Conservation (phyloP, 2,329 filamentous ascomycete genomes). For the Fusarium miscanthi region DNA sequence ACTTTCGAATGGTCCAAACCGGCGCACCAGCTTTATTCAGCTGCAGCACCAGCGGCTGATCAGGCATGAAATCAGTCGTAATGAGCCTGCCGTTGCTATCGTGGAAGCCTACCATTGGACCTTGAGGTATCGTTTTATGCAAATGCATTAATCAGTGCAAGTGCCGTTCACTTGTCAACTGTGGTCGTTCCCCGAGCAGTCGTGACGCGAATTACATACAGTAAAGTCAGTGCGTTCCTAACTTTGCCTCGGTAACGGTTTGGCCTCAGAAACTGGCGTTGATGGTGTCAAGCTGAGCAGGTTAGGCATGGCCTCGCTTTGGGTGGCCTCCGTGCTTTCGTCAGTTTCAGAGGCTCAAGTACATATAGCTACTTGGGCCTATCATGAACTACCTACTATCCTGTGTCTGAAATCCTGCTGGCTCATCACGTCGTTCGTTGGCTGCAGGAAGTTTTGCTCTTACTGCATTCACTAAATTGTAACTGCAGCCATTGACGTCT, state of each 20-base stretch:
- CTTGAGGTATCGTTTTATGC: constrained; percentile 34
- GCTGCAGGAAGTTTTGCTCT: constrained; percentile 26
- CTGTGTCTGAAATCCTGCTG: constrained; percentile 4
- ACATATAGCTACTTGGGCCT: constrained; percentile 8
- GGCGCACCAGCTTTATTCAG: constrained; percentile 31
- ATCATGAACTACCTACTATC: background rate
- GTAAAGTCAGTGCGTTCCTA: constrained; percentile 21
- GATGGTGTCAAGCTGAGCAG: constrained; percentile 10
- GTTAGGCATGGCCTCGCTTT: background rate
- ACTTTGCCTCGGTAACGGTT: constrained; percentile 15
- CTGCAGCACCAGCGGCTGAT: constrained; percentile 39
- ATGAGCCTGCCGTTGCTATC: constrained; percentile 43
- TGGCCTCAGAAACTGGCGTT: constrained; percentile 33
- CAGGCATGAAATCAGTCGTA: constrained; percentile 41
- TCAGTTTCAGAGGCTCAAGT: constrained; percentile 26
- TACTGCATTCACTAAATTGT: background rate
- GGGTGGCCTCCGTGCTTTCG: constrained; percentile 29
- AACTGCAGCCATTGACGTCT: constrained; percentile 5
- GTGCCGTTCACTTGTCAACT: constrained; percentile 32
- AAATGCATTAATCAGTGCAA: constrained; percentile 44
- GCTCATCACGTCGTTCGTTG: constrained; percentile 20
- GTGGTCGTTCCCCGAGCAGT: constrained; percentile 28
- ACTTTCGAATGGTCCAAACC: constrained; percentile 17
- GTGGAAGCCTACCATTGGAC: constrained; percentile 50
- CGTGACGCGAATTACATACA: constrained; percentile 4